Percentiles rank a stretch among this genome's conserved stretches.
Conservation (phyloP, 495 filamentous ascomycete species). For the Peziza echinospora region DNA sequence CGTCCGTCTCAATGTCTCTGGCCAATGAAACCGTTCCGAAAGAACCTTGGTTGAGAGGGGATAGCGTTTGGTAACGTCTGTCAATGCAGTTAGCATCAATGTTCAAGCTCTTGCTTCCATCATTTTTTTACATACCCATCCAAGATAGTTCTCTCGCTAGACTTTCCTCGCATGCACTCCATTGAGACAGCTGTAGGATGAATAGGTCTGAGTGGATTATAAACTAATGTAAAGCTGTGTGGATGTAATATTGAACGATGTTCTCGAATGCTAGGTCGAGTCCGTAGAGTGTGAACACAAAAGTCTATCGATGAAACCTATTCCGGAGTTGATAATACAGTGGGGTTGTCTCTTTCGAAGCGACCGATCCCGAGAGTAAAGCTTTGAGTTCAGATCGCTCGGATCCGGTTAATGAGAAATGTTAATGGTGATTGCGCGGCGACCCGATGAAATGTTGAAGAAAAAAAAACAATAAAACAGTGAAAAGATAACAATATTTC, state of each 20-base stretch:
- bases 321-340: constrained; percentile 15
- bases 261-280: constrained; percentile 17
- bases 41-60: constrained; percentile 92
- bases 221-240: constrained; percentile 14
- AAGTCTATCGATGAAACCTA: constrained; percentile 14
- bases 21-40: constrained; percentile 97
- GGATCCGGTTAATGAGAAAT: neutral
- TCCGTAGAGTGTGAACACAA: constrained; percentile 11
- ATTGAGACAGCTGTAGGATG: constrained; percentile 26
- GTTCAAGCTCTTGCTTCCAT: constrained; percentile 2
- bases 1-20: constrained; percentile 46
- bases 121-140: constrained; percentile 35
- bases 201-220: constrained; percentile 13
- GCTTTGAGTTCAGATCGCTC: neutral
- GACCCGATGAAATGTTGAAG: neutral
- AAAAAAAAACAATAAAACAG: too few species aligned
- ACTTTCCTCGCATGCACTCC: constrained; percentile 60
- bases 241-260: constrained; percentile 7
- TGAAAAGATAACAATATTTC: neutral
- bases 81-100: constrained; percentile 3
- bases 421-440: neutral
- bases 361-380: constrained; percentile 16
- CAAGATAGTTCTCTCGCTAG: constrained; percentile 49
- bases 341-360: constrained; percentile 19
- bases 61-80: constrained; percentile 66